These are phyloP conservation scores for Sutorius eximius DNA, from an alignment of 1,284 basidiomycete genomes.

Conservation along the genomic window DNA sequence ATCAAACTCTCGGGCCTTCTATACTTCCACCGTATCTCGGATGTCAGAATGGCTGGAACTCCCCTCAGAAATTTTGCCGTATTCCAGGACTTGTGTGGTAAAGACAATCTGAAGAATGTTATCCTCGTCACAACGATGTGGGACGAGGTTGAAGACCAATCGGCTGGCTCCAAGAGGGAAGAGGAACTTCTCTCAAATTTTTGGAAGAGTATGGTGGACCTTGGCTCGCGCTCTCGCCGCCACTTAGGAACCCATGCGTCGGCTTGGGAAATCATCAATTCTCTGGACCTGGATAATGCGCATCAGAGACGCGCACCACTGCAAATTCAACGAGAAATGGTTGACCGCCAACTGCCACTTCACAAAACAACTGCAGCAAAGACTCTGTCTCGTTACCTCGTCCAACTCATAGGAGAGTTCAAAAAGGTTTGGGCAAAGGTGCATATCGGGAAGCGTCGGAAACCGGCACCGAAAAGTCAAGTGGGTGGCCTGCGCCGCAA, in stretches of 20 bases:
- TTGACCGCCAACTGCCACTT: conserved; percentile 10
- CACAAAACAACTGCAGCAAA: conserved; percentile 18
- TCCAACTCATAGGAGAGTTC: conserved; percentile 2
- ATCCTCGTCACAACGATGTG: conserved; percentile 34
- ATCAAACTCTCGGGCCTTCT: conserved; percentile 27
- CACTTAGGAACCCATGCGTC: conserved; percentile 11
- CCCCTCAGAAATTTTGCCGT: conserved; percentile 21
- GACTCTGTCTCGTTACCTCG: conserved; percentile 7
- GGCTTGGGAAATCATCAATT: conserved; percentile 18
- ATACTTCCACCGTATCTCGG: conserved; percentile 37
- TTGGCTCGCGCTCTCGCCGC: conserved; percentile 14
- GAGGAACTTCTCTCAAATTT: conserved; percentile 8
- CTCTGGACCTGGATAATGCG: conserved; percentile 5
- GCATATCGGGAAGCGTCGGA: not conserved
- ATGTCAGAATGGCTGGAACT: conserved; percentile 44
- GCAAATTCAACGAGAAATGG: conserved; percentile 25
- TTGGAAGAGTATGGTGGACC: conserved; percentile 17
- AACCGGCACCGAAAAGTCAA: not conserved
- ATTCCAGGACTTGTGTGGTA: conserved; percentile 28
- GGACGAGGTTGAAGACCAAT: conserved; percentile 24
- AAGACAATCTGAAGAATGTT: conserved; percentile 21
- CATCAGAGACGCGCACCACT: not conserved
- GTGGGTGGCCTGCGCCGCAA: too few species aligned
- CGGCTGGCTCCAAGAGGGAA: conserved; percentile 20
- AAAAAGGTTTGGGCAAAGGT: conserved; percentile 9